These are phyloP conservation scores for Hysterium pulicare DNA, from an alignment of 2,329 filamentous ascomycete genomes.

Conservation along the genomic window DNA sequence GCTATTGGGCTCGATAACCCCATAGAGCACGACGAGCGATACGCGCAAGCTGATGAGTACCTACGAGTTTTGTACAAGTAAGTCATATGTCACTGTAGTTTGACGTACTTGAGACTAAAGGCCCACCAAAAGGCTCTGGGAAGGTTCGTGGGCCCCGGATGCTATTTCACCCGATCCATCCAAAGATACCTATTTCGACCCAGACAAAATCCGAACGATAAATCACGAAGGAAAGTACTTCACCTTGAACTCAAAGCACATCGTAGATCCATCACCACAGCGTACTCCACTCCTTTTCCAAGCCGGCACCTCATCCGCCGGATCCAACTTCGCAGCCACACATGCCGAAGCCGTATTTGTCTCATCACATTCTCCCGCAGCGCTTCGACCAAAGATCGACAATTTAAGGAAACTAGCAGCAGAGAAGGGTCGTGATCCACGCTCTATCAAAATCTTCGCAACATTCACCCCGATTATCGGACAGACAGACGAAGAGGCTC, in stretches of 20 bases:
- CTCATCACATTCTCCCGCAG: slow-evolving; percentile 50
- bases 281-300: slow-evolving; percentile 45
- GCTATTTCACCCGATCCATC: slow-evolving; percentile 54
- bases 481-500: slow-evolving; percentile 46
- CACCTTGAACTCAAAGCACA: slow-evolving; percentile 45
- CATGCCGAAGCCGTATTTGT: slow-evolving; percentile 63
- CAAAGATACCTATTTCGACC: slow-evolving; percentile 57
- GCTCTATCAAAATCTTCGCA: slow-evolving; percentile 52
- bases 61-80: slow-evolving; percentile 63
- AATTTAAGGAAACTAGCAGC: slow-evolving; percentile 53
- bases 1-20: slow-evolving; percentile 6
- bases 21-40: slow-evolving; percentile 61
- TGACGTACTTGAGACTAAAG: not conserved
- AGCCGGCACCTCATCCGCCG: slow-evolving; percentile 58
- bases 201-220: slow-evolving; percentile 58
- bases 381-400: slow-evolving; percentile 51
- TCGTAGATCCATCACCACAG: slow-evolving; percentile 41
- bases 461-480: slow-evolving; percentile 36
- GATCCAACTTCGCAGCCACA: slow-evolving; percentile 54
- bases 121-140: slow-evolving; percentile 46
- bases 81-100: no score
- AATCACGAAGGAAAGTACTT: slow-evolving; percentile 59
- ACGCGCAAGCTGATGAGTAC: slow-evolving; percentile 65
- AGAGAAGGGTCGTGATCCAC: slow-evolving; percentile 53
- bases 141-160: slow-evolving; percentile 54